Conservation (phyloP, 345 rosid species). For the Eucalyptus caleyi region DNA sequence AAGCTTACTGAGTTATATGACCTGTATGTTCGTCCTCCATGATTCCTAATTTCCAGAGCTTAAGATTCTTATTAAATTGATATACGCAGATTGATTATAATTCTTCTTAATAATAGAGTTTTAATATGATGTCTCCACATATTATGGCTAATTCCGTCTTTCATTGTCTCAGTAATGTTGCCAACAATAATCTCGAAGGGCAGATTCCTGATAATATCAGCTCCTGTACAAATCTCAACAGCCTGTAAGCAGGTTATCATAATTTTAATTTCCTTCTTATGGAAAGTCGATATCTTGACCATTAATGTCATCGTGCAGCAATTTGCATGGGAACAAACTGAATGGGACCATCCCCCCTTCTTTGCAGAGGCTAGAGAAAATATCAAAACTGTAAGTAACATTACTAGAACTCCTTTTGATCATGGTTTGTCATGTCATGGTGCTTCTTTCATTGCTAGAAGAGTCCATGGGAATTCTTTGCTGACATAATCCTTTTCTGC, state of each 20-base stretch:
- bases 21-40: constrained; percentile 40
- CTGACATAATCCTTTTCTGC: background rate
- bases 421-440: background rate
- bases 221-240: constrained; percentile 82
- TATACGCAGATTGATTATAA: background rate
- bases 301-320: constrained; percentile 26
- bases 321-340: constrained; percentile 76
- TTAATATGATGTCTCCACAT: background rate
- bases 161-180: constrained; percentile 54
- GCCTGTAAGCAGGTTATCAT: constrained; percentile 43
- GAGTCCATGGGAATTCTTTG: background rate
- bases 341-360: constrained; percentile 68
- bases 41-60: background rate
- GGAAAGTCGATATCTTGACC: background rate
- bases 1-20: constrained; percentile 91
- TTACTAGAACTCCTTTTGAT: background rate
- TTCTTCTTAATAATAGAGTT: background rate
- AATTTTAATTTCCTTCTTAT: background rate
- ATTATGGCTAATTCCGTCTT: background rate
- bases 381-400: constrained; percentile 77
- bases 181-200: constrained; percentile 73
- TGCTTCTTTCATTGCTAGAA: background rate
- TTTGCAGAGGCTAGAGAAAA: constrained; percentile 77
- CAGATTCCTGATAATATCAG: constrained; percentile 82
- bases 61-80: background rate